Conservation (phyloP, 1,284 basidiomycete species). For the Irpex sp. region DNA sequence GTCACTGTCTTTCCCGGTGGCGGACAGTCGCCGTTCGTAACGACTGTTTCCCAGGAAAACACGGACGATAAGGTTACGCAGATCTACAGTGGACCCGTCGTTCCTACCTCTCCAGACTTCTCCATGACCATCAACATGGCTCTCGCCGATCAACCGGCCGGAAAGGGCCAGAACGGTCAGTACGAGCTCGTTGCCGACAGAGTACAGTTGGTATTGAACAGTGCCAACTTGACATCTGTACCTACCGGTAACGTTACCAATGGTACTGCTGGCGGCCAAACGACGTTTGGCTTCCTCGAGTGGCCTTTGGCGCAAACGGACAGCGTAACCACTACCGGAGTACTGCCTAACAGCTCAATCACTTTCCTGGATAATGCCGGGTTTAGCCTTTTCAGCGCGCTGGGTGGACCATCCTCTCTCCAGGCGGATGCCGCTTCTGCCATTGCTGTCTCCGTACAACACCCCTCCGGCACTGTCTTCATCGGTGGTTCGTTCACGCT, state of each 20-base stretch:
- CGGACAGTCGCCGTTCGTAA: conserved; percentile 58
- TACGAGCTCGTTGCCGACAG: conserved; percentile 81
- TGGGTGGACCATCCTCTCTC: conserved; percentile 40
- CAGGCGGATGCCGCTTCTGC: conserved; percentile 31
- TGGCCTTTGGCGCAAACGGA: conserved; percentile 54
- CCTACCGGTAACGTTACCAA: conserved; percentile 25
- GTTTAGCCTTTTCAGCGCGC: conserved; percentile 48
- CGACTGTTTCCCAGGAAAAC: conserved; percentile 72
- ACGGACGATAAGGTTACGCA: conserved; percentile 52
- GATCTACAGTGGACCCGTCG: conserved; percentile 81
- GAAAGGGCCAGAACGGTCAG: conserved; percentile 55
- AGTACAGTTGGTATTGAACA: conserved; percentile 68
- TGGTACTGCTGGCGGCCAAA: conserved; percentile 27
- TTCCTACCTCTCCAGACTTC: conserved; percentile 69
- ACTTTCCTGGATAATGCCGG: conserved; percentile 65
- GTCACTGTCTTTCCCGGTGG: conserved; percentile 79
- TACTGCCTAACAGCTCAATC: conserved; percentile 66
- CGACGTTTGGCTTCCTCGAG: conserved; percentile 73
- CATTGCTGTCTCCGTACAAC: conserved; percentile 56
- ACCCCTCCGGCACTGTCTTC: conserved; percentile 62
- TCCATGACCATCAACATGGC: conserved; percentile 70
- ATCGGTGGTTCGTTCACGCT: conserved; percentile 77
- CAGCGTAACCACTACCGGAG: conserved; percentile 48
- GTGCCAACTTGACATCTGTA: conserved; percentile 39
- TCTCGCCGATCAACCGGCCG: conserved; percentile 54